A percentile compares a stretch with the other conserved stretches of the same genome.
These are phyloP conservation scores for Flueggea neowawraea DNA, from an alignment of 441 rosid genomes.

Conservation along the genomic window DNA sequence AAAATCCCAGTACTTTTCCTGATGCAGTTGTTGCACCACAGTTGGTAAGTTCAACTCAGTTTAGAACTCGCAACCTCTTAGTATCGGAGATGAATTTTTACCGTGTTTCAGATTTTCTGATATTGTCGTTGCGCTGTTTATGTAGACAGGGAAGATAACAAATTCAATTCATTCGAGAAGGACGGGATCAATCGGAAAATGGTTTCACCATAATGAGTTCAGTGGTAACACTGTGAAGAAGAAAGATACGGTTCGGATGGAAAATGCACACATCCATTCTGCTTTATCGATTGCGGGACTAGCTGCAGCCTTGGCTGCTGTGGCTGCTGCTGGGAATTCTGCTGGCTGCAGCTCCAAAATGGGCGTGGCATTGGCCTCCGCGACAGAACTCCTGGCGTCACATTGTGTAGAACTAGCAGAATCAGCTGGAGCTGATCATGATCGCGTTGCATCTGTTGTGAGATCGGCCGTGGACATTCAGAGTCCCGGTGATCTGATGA, in stretches of 20 bases:
- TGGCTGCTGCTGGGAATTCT: conserved; percentile 47
- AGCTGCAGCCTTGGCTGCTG: conserved; percentile 88
- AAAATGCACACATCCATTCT: conserved; percentile 75
- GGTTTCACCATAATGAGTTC: conserved; percentile 74
- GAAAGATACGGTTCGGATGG: conserved; percentile 80
- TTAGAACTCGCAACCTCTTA: too few species aligned
- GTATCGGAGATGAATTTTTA: background rate
- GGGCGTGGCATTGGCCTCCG: conserved; percentile 79
- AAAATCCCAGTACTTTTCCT: conserved; percentile 26
- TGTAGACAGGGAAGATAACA: conserved; percentile 53
- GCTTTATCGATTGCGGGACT: conserved; percentile 82
- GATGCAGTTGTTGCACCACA: conserved; percentile 37
- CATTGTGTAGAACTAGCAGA: conserved; percentile 91
- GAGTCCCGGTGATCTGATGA: conserved; percentile 78
- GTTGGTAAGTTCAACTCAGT: too few species aligned
- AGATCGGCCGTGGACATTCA: conserved; percentile 80
- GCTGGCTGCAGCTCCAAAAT: conserved; percentile 49
- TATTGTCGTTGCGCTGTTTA: background rate
- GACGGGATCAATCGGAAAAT: conserved; percentile 68
- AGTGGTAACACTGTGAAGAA: conserved; percentile 42
- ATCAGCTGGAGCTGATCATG: conserved; percentile 73
- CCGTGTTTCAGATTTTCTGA: background rate
- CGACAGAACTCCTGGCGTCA: conserved; percentile 85
- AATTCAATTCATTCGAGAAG: conserved; percentile 43
- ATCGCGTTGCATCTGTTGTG: conserved; percentile 62